Conservation (phyloP, 1,139 yeast species). For the Taphrina betulina region DNA sequence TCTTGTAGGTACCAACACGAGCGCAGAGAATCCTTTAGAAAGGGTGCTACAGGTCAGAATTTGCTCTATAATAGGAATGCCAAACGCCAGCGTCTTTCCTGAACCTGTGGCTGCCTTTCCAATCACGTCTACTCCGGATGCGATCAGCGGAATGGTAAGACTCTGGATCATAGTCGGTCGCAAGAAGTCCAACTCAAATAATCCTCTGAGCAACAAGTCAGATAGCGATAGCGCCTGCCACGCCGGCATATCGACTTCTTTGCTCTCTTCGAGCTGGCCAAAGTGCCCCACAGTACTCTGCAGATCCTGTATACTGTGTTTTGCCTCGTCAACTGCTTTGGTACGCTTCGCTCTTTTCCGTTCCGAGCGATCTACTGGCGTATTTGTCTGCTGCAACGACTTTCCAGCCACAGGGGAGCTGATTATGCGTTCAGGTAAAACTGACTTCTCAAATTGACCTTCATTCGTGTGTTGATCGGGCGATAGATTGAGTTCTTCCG, state of each 20-base stretch:
- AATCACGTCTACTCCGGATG: constrained; percentile 73
- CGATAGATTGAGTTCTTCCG: constrained; percentile 20
- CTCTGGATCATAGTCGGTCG: constrained; percentile 84
- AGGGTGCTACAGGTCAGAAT: constrained; percentile 38
- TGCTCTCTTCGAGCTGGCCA: constrained; percentile 47
- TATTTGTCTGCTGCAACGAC: too few relatives aligned
- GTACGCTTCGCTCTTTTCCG: too few relatives aligned
- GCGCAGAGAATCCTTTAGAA: constrained; percentile 50
- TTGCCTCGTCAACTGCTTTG: too few relatives aligned
- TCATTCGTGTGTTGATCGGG: too few relatives aligned
- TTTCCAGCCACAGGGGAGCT: too few relatives aligned
- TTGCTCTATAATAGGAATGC: constrained; percentile 82
- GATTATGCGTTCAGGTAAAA: too few relatives aligned
- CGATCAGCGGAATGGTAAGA: constrained; percentile 70
- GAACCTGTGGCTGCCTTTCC: constrained; percentile 99
- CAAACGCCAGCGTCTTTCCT: constrained; percentile 95
- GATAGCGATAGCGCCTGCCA: constrained; percentile 58
- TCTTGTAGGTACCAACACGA: constrained; percentile 91
- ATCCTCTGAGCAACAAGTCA: constrained; percentile 58
- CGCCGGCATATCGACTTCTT: constrained; percentile 52
- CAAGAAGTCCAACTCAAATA: constrained; percentile 57
- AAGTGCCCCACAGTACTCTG: too few relatives aligned
- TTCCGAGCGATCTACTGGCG: too few relatives aligned
- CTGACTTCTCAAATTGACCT: too few relatives aligned
- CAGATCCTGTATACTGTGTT: too few relatives aligned